Base-by-base conservation (phyloP, 1,284 basidiomycete species). In the Trichosporon sp. region DNA sequence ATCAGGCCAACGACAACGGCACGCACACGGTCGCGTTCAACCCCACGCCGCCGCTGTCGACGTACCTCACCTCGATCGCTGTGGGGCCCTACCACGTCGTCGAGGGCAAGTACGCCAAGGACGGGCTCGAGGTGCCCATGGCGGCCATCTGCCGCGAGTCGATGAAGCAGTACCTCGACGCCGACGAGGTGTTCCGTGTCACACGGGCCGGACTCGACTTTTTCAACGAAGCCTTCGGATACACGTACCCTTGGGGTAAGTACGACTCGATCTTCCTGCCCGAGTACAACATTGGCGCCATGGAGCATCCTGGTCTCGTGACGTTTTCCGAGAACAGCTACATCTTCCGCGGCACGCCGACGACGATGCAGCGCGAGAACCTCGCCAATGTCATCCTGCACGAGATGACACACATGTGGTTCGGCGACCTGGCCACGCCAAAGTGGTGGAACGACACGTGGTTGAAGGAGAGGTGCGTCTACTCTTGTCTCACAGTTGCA, bases 341-440 rank as follows among this genome's bases (percentile, higher is more conserved):
- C 62, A 54, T 63, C 25, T 63, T 63, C 62, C 62, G 62, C 49
- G 62, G 62, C 2, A 59, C 62, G 4, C 34, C 62, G 16, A 59
- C 33, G 46, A 40, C 16, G 8, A 29, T 46, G 9, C 62, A 63
- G 58, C 58, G 49, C 46, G 46, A 63, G 58, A 8, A 13, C 3
- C 62, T 46, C 29, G 58, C 62, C 33, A 37, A 63, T 29, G 36
- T 44, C 19, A 59, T 63, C 21, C 46, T 63, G 3, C 62, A 63
- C 62, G 62, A 63, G 52, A 59, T 63, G 58, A 52, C 62, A 3
- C 62, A 63, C 36, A 63, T 63, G 62, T 63, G 62, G 62, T 63
- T 59, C 27, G 62, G 62, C 14, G 58, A 63, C 49, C 62, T 63
- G 0, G 49, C 25, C 25, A 63, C 62, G 0, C 62, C 62, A 2